A percentile compares a stretch with the other conserved stretches of the same genome.
Evolutionary conservation across 306 rosid species (phyloP).

Genomic region (Trifolium fragiferum): DNA sequence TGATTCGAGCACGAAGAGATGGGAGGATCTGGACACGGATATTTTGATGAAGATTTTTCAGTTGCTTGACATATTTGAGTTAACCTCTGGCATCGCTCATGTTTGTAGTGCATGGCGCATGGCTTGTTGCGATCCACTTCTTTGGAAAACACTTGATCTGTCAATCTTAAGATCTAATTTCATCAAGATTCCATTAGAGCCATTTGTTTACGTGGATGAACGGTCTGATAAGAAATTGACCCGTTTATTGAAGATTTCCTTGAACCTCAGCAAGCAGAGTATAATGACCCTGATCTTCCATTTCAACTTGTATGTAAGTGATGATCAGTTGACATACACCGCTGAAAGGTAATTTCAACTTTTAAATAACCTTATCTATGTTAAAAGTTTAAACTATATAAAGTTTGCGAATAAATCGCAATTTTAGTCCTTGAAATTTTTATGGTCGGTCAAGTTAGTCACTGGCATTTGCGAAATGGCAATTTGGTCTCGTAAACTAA

Average conservation of each 20-base stretch:
- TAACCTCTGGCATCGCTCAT: constrained; percentile 70
- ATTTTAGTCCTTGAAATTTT: too few species aligned
- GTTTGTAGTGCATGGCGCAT: constrained; percentile 76
- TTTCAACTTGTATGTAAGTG: constrained; percentile 70
- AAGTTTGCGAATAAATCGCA: too few species aligned
- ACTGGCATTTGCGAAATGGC: too few species aligned
- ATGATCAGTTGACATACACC: constrained; percentile 75
- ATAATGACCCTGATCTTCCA: constrained; percentile 67
- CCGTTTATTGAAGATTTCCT: constrained; percentile 64
- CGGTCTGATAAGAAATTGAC: constrained; percentile 62
- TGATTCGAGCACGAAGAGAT: constrained; percentile 48
- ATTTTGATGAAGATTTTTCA: constrained; percentile 75
- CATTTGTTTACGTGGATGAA: constrained; percentile 70
- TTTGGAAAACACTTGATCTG: constrained; percentile 79
- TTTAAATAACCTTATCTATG: background rate
- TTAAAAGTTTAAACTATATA: too few species aligned
- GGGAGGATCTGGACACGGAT: constrained; percentile 79
- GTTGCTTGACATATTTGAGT: constrained; percentile 61
- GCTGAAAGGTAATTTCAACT: constrained; percentile 76
- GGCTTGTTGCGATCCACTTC: constrained; percentile 75
- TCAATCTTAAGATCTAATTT: constrained; percentile 70
- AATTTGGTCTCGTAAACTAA: too few species aligned
- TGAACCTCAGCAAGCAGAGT: constrained; percentile 67
- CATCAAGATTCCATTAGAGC: constrained; percentile 79
- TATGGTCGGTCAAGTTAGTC: too few species aligned